Percentiles rank a stretch among this genome's conserved stretches.
phyloP scores from a whole-genome alignment of 139 green algal genomes.

The Edaphochlamys debaryana region DNA sequence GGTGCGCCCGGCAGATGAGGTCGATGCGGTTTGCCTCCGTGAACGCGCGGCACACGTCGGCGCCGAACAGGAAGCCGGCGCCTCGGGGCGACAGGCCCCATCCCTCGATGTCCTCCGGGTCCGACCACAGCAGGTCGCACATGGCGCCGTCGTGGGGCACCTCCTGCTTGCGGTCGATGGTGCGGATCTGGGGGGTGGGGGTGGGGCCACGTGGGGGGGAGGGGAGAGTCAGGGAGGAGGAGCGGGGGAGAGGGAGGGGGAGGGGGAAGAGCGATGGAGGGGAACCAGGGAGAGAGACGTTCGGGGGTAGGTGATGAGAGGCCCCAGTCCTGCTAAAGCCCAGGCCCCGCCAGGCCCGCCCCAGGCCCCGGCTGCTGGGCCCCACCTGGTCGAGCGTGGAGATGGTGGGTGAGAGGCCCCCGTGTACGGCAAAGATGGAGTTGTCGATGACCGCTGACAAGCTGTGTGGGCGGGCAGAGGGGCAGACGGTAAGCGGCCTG shows the following conservation, averaged over 20 bases:
- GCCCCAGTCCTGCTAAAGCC: no score
- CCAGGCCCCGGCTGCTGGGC: background rate
- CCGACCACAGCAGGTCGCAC: conserved; percentile 98
- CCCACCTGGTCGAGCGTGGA: conserved; percentile 95
- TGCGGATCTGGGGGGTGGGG: conserved; percentile 81
- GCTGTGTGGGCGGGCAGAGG: conserved; percentile 28
- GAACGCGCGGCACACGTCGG: conserved; percentile 90
- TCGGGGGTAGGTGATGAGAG: no score
- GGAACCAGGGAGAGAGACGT: no score
- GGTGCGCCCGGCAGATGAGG: conserved; percentile 93
- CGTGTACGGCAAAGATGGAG: conserved; percentile 96
- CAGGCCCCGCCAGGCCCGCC: background rate
- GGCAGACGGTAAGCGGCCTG: no score
- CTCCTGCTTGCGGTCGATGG: conserved; percentile 98
- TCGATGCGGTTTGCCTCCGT: conserved; percentile 75
- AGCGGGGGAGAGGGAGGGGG: no score
- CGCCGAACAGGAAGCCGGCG: conserved; percentile 96
- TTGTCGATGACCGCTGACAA: conserved; percentile 91
- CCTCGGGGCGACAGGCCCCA: conserved; percentile 90
- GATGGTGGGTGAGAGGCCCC: conserved; percentile 96
- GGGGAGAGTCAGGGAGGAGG: background rate
- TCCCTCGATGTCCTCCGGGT: conserved; percentile 98
- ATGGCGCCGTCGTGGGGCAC: conserved; percentile 98
- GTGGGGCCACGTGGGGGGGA: background rate
- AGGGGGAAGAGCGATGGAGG: no score